Base-by-base conservation (phyloP, 1,284 basidiomycete species). In the Ustilago lituana region DNA sequence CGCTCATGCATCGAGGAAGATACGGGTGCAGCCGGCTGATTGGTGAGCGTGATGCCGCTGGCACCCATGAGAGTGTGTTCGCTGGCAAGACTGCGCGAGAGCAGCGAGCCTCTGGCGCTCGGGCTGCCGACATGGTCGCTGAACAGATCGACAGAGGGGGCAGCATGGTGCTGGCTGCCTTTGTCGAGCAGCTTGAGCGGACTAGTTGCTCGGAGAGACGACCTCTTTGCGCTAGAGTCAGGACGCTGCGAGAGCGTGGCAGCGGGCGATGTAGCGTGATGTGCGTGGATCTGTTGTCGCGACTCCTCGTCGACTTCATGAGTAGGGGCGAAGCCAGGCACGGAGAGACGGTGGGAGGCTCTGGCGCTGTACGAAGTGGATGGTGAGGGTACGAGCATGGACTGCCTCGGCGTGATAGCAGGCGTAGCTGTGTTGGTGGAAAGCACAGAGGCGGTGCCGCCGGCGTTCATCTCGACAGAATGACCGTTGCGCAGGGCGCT, bases 171-270 rank as follows among this genome's bases (percentile, higher is more conserved):
- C 26, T 67, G 57, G 46, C 67, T 70, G 37, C 41, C 51, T 44
- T 63, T 60, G 39, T 73, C 70, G 24, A 77, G 58, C 11, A 77
- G 62, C 23, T 67, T 54, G 49, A 77, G 65, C 17, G 75, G 70
- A 26, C 70, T 70, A 4, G 63, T 60, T 3, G 59, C 61, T 26
- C 62, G 62, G 11, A 65, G 37, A 5, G 62, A 65, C n/a, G 55
- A 54, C n/a, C 47, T 43, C 26, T 65, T 46, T 1, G 55, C 26
- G 19, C 51, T 47, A 3, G 56, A 59, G 10, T 22, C 46, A 20
- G 51, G 55, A 14, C 62, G 46, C 10, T 40, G 50, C 4, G 51
- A 51, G 23, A 55, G 22, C 0, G 50, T 54, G 22, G 24, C 48
- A 3, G 50, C 50, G 17, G 61, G 61, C 26, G 61, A 57, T 5